phyloP scores from a whole-genome alignment of 2,329 filamentous ascomycete species.

The Talaromyces sp. region DNA sequence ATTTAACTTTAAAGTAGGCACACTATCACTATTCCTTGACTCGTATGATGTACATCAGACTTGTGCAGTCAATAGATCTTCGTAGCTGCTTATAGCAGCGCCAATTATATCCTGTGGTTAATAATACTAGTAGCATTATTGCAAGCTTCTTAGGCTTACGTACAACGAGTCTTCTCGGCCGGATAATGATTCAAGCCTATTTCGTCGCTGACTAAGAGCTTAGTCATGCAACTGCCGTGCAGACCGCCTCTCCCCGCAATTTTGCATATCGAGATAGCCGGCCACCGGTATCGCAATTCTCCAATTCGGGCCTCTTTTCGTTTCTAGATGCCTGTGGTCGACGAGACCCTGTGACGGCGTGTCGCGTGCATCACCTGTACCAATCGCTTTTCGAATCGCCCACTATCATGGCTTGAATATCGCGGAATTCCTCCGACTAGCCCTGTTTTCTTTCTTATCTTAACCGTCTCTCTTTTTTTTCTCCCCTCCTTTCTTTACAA shows the following conservation, averaged over 20 bases:
- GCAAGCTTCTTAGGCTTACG: background rate
- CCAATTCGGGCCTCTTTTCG: background rate
- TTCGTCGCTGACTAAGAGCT: background rate
- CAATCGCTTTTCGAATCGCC: background rate
- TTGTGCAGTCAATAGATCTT: no score
- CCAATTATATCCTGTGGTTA: background rate
- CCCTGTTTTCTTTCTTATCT: background rate
- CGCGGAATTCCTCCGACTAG: background rate
- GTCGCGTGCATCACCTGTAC: background rate
- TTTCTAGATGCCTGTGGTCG: background rate
- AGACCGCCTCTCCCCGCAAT: background rate
- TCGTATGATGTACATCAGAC: no score
- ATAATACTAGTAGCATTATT: background rate
- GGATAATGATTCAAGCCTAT: background rate
- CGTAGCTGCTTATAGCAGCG: no score
- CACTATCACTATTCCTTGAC: no score
- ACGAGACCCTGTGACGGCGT: background rate
- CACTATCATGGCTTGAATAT: background rate
- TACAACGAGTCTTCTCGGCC: background rate
- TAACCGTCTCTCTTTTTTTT: background rate
- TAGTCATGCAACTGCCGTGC: background rate
- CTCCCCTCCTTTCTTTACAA: background rate
- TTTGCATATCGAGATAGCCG: background rate
- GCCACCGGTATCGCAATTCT: background rate
- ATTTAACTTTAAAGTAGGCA: no score